Evolutionary conservation across 192 early-diverging fungal genomes (phyloP), one percentile per base, ranked within the genome.

Genomic region (Martensiomyces pterosporus): DNA sequence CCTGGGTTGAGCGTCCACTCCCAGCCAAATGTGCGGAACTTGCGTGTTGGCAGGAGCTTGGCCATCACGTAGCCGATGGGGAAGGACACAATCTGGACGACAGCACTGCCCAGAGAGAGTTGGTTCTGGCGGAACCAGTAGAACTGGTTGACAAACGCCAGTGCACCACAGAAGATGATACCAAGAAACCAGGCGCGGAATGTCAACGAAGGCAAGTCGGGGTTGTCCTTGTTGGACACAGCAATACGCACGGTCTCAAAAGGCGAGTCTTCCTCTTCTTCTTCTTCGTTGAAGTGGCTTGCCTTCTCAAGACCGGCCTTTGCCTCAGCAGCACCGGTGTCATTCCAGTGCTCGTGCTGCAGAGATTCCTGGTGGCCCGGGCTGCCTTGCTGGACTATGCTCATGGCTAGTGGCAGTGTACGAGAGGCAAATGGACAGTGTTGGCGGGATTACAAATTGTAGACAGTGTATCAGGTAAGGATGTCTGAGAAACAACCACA

Each of bases 81-180:
- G 38, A 84, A 87, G 10, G 80, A 58, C 0, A 88, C 62, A 46
- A 91, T 33, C 17, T 79, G 60, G 2, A 80, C 86, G n/a, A 87
- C 61, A 49, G 79, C 56, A 18, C 78, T 64, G 19, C 72, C 72
- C 27, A 85, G 62, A 2, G 67, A 73, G 27, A 87, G 63, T 4
- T 79, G 72, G 44, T 87, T 89, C 13, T 80, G 80, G 50, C 85
- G 78, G 73, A 87, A 90, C 62, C 84, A 82, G 44, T 86, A 82
- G 58, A 86, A 78, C 66, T 83, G 81, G 55, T 83, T 81, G 12
- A 72, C 64, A 43, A 81, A 77, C 14, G 78, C 76, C 17, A 83
- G 55, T 23, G 64, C 64, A 9, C 51, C 34, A 18, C 67, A 67
- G 39, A 85, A 85, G 45, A 78, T 47, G 24, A 85, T 66, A 1